Percentiles rank a stretch among this genome's conserved stretches.
These are phyloP conservation scores for Pochonia chlamydosporia DNA, from an alignment of 2,329 filamentous ascomycete species.

Conservation along the genomic window DNA sequence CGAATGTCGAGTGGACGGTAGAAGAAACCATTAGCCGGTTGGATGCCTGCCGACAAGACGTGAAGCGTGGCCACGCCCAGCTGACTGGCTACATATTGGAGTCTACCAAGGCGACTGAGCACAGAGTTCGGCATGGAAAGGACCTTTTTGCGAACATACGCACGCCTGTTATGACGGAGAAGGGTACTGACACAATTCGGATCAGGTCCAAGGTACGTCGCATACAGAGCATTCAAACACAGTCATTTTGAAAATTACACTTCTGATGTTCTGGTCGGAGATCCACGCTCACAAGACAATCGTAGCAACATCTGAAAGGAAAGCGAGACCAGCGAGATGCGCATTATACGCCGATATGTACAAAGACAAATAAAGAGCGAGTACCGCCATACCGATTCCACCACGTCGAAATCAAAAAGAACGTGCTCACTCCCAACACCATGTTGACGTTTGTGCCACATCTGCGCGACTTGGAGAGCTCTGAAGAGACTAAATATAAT, in stretches of 20 bases:
- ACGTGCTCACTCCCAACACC: constrained; percentile 54
- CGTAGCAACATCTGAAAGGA: constrained; percentile 36
- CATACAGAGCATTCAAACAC: too few species aligned
- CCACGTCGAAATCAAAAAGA: constrained; percentile 54
- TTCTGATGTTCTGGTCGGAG: constrained; percentile 1
- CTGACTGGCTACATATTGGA: constrained; percentile 40
- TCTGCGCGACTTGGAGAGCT: constrained; percentile 49
- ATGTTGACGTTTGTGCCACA: constrained; percentile 57
- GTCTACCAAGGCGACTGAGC: constrained; percentile 34
- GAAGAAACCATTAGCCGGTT: constrained; percentile 37
- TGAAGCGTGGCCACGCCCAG: constrained; percentile 39
- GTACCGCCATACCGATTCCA: constrained; percentile 56
- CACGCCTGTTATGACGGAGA: constrained; percentile 27
- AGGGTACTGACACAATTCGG: constrained; percentile 35
- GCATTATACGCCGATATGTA: constrained; percentile 35
- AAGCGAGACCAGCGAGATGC: constrained; percentile 40
- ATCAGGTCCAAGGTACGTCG: constrained; percentile 49
- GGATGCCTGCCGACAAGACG: constrained; percentile 32
- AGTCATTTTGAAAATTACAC: background rate
- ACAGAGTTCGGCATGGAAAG: constrained; percentile 32
- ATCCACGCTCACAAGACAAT: too few species aligned
- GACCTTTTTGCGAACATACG: constrained; percentile 44
- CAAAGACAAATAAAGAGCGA: constrained; percentile 44
- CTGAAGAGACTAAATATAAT: constrained; percentile 50
- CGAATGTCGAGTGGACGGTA: constrained; percentile 33